These are phyloP conservation scores for Spathaspora arborariae DNA, from an alignment of 805 yeast genomes.

Conservation along the genomic window DNA sequence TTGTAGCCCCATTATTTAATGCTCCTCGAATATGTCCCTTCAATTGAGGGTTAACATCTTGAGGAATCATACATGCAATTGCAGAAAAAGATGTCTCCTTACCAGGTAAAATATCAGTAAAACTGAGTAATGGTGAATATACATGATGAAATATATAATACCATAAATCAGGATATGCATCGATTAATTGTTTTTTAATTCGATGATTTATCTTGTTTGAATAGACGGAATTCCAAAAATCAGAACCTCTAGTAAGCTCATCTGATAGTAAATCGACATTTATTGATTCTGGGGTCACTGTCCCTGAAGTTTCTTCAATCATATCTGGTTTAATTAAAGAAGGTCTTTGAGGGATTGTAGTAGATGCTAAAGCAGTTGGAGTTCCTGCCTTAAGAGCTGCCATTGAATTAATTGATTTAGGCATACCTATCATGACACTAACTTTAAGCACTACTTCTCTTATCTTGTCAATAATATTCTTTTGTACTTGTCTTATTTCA, in stretches of 20 bases:
- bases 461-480: constrained; percentile 37
- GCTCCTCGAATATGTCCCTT: constrained; percentile 88
- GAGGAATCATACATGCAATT: constrained; percentile 75
- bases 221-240: constrained; percentile 68
- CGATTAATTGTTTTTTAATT: constrained; percentile 58
- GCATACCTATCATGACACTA: constrained; percentile 74
- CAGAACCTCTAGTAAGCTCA: constrained; percentile 44
- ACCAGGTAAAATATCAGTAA: constrained; percentile 52
- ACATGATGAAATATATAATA: constrained; percentile 62
- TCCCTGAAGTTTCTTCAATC: constrained; percentile 30
- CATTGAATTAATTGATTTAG: constrained; percentile 73
- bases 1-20: constrained; percentile 63
- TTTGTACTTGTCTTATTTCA: constrained; percentile 24
- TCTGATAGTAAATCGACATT: constrained; percentile 18
- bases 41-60: constrained; percentile 84
- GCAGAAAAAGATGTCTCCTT: constrained; percentile 71
- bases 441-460: constrained; percentile 74
- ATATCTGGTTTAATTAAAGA: constrained; percentile 19
- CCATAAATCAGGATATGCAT: constrained; percentile 81
- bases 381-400: constrained; percentile 59
- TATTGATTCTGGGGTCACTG: constrained; percentile 23
- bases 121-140: constrained; percentile 71
- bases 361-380: constrained; percentile 38
- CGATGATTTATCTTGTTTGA: constrained; percentile 61
- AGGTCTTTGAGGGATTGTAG: constrained; percentile 19